Evolutionary conservation across 192 early-diverging fungal species (phyloP).

Genomic region (Linnemannia elongata): DNA sequence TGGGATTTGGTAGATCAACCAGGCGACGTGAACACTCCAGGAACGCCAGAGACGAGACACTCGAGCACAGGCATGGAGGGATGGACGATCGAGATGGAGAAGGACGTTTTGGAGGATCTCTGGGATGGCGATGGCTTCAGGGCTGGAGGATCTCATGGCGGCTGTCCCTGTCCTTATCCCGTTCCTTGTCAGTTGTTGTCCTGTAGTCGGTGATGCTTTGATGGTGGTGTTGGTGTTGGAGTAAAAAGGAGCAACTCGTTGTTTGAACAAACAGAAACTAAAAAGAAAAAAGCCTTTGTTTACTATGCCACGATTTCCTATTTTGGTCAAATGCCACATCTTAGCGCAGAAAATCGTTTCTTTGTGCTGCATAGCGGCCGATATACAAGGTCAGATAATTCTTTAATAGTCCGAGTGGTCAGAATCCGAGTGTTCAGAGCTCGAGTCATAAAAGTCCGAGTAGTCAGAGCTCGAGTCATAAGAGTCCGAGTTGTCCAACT

Average conservation of each 20-base stretch:
- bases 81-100: not conserved
- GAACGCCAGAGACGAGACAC: slow-evolving; percentile 19
- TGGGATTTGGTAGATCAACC: not conserved
- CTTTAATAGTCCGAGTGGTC: no score
- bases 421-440: not conserved
- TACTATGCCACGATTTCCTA: not conserved
- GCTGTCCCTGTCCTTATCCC: not conserved
- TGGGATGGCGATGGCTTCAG: slow-evolving; percentile 4
- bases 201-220: not conserved
- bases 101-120: slow-evolving; percentile 20
- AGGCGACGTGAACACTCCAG: not conserved
- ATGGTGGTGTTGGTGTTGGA: no score
- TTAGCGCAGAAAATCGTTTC: no score
- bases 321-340: no score
- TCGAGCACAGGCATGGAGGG: slow-evolving; percentile 4
- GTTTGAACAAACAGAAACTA: not conserved
- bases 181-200: not conserved
- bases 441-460: no score
- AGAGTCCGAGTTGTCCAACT: not conserved
- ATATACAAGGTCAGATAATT: no score
- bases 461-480: no score
- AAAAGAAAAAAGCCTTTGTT: not conserved
- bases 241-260: not conserved
- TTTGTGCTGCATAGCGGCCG: no score
- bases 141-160: not conserved